phyloP scores from a whole-genome alignment of 2,329 filamentous ascomycete genomes.

The Massarina eburnea region DNA sequence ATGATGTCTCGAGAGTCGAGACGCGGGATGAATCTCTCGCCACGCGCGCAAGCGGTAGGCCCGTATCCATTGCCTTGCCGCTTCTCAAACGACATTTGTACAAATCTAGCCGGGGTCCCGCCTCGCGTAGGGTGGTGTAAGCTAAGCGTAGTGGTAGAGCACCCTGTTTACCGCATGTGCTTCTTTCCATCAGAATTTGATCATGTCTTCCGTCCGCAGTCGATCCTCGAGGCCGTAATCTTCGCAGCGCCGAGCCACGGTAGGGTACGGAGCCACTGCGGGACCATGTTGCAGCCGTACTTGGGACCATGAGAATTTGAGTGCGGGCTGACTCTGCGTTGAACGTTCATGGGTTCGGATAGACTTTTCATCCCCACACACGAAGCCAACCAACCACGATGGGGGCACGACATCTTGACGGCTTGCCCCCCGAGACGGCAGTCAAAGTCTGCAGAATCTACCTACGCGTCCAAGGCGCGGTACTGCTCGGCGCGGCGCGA shows the following conservation, averaged over 20 bases:
- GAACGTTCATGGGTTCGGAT: slow-evolving; percentile 6
- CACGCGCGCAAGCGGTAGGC: slow-evolving; percentile 17
- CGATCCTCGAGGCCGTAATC: background rate
- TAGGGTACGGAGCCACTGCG: slow-evolving; percentile 5
- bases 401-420: slow-evolving; percentile 10
- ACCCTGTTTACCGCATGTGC: slow-evolving; percentile 12
- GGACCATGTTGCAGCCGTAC: background rate
- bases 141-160: slow-evolving; percentile 5
- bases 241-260: background rate
- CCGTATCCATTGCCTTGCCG: slow-evolving; percentile 18
- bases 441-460: slow-evolving; percentile 14
- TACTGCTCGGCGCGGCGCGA: slow-evolving; percentile 37
- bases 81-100: slow-evolving; percentile 18
- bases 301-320: background rate
- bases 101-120: slow-evolving; percentile 10
- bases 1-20: slow-evolving; percentile 6
- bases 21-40: slow-evolving; percentile 10
- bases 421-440: slow-evolving; percentile 6
- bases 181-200: background rate
- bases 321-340: slow-evolving; percentile 7
- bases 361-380: slow-evolving; percentile 14
- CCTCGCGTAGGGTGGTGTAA: slow-evolving; percentile 13
- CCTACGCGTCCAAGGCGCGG: slow-evolving; percentile 30
- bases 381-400: slow-evolving; percentile 10
- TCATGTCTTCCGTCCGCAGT: background rate